These are phyloP conservation scores for Trichoderma aggressivum DNA, from an alignment of 2,329 filamentous ascomycete genomes.

Conservation along the genomic window DNA sequence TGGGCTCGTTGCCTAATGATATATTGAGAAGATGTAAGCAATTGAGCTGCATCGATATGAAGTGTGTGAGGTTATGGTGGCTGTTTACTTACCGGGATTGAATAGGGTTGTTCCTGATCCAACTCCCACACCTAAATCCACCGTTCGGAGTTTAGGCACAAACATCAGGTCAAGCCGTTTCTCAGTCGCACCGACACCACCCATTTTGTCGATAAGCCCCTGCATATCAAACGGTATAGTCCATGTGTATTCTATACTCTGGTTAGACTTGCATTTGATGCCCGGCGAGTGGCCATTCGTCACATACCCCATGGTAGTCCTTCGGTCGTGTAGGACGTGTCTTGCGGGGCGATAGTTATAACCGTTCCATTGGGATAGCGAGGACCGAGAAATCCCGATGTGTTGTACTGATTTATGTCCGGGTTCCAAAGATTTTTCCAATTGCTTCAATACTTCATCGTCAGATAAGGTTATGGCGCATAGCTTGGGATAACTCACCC, in stretches of 20 bases:
- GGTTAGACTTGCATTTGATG: constrained; percentile 42
- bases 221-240: constrained; percentile 57
- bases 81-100: constrained; percentile 34
- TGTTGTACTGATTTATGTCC: constrained; percentile 40
- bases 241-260: constrained; percentile 50
- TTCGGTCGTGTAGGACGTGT: constrained; percentile 4
- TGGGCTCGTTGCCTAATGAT: constrained; percentile 50
- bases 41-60: accelerated
- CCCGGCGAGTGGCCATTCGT: constrained; percentile 33
- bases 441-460: constrained; percentile 30
- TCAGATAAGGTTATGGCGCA: too few species aligned
- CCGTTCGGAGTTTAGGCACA: constrained; percentile 38
- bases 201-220: constrained; percentile 48
- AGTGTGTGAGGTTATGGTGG: constrained; percentile 26
- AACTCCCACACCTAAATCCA: constrained; percentile 37
- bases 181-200: constrained; percentile 50
- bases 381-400: constrained; percentile 12
- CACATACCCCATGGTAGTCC: constrained; percentile 11
- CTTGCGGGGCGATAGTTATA: constrained; percentile 10
- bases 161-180: constrained; percentile 40
- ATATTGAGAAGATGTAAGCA: constrained; percentile 17
- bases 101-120: constrained; percentile 14
- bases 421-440: constrained; percentile 61
- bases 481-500: background rate
- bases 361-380: constrained; percentile 1